Evolutionary conservation across 2,329 filamentous ascomycete genomes (phyloP), one percentile per base, ranked within the genome.

Genomic region (Mariannaea sp.): DNA sequence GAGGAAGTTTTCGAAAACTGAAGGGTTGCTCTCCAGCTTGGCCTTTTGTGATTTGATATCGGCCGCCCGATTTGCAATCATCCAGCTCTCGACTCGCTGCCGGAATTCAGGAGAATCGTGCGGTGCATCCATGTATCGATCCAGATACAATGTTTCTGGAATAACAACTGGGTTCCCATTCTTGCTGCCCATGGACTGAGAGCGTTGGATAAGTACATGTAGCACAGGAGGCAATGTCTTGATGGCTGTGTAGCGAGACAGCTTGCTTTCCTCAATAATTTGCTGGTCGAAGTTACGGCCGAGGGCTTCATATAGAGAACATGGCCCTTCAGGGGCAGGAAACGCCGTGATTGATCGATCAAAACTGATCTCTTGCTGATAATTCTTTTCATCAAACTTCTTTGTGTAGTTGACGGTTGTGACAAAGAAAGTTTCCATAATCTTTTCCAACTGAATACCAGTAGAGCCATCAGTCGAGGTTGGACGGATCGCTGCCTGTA

Each of bases 131-230:
- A 92, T 87, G 70, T 96, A 99, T 22, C 92, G 84, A 71, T 97
- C 94, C 47, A 99, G 78, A 67, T 90, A 96, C 10, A 99, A 80
- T 2, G 81, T 86, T 60, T 94, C 87, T 4, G 88, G 86, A n/a
- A 99, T 84, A 16, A 84, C 80, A 10, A 99, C 82, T 9, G 89
- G 84, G 56, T 92, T 86, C 48, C 84, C 85, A 22, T 92, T 91
- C 68, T 96, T 96, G 36, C 80, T 80, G 6, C 81, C 80, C 59
- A 90, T 86, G 44, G 85, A 90, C 54, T 88, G 86, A 4, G 89
- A 87, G 5, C 94, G 86, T 68, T 96, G 91, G 26, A 99, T 90
- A 60, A 92, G 89, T 38, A 99, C 85, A 65, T 97, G 92, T 14
- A 97, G 77, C 26, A 99, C 83, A 0, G 92, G 92, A 1, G 94